Base-by-base conservation (phyloP, 2,329 filamentous ascomycete genomes). In the Aspergillus unguis region DNA sequence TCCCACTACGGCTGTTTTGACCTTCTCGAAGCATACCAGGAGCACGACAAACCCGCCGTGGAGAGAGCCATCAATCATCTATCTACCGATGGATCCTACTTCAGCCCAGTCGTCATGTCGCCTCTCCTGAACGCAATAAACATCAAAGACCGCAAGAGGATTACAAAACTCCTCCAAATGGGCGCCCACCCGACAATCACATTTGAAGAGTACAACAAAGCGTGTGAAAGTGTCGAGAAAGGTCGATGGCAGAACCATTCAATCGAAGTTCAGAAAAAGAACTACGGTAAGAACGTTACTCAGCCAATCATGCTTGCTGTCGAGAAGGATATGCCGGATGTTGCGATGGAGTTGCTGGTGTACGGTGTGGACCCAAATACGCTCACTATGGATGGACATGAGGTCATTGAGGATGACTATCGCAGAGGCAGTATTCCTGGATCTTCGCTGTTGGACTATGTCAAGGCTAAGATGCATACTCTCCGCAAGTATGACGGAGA, bases 281-380 rank as follows among this genome's bases (percentile, higher is more conserved):
- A 61, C 0, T 88, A 84, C 65, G 66, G 75, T 3, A 54, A 67
- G 5, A 65, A 60, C 1, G 63, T 80, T 8, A 75, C 81, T 49
- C 88, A 92, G 62, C 88, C 90, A 0, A 71, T 94, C 10, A 75
- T 90, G 7, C 53, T 77, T 3, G 88, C 90, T 2, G 69, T 80
- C 3, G 10, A 78, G 71, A 63, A 68, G 6, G 78, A 82, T 61
- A 53, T 84, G 62, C 69, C 72, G n/a, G 71, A 76, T 0, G 64
- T 84, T 5, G 83, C 82, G 1, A 62, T 82, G 3, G 72, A 80
- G 37, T 76, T 95, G 2, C 65, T 95, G 1, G 72, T 81, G 11
- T 74, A 74, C 11, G 88, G 87, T 1, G 86, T 80, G 3, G 80
- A 92, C 67, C 78, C 84, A 0, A 88, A 88, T 56, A 77, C 78